Percentiles rank a stretch among this genome's conserved stretches.
These are phyloP conservation scores for Ophiognomonia clavigignenti-juglandacearum DNA, from an alignment of 2,329 filamentous ascomycete species.

Conservation along the genomic window DNA sequence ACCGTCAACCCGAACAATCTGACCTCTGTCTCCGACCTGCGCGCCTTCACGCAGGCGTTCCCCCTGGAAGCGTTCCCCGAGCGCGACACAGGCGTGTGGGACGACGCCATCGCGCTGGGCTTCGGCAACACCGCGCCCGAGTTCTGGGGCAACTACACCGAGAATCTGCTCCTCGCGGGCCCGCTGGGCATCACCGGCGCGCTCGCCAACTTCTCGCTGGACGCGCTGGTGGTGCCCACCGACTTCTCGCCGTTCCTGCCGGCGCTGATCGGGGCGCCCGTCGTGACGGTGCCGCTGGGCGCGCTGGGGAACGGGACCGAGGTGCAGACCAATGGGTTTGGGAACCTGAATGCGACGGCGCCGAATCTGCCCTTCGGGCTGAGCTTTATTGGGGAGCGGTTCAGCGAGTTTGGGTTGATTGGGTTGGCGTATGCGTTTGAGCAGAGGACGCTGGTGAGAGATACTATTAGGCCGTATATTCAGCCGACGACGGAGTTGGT, in stretches of 20 bases:
- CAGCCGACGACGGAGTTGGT: conserved; percentile 27
- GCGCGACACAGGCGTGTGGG: conserved; percentile 55
- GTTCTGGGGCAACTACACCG: conserved; percentile 54
- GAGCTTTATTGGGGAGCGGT: conserved; percentile 54
- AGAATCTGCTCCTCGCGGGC: conserved; percentile 49
- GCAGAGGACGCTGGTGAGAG: conserved; percentile 41
- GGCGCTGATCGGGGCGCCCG: conserved; percentile 10
- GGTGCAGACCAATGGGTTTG: not conserved
- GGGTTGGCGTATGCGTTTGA: conserved; percentile 66
- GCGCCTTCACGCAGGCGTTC: conserved; percentile 49
- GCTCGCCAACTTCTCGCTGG: conserved; percentile 9
- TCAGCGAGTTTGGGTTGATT: conserved; percentile 56
- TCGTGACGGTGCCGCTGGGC: conserved; percentile 11
- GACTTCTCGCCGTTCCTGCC: conserved; percentile 5
- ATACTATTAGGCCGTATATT: conserved; percentile 24
- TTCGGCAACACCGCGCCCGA: conserved; percentile 51
- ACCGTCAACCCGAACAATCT: conserved; percentile 54
- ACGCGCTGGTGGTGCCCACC: conserved; percentile 12
- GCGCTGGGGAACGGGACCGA: not conserved
- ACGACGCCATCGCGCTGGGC: conserved; percentile 43
- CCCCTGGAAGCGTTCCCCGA: conserved; percentile 54
- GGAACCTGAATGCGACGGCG: conserved; percentile 6
- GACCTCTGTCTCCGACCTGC: conserved; percentile 43
- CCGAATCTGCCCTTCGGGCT: conserved; percentile 45
- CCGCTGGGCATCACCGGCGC: conserved; percentile 54